phyloP scores from a whole-genome alignment of 2,329 filamentous ascomycete genomes.

The Rosellinia necatrix region DNA sequence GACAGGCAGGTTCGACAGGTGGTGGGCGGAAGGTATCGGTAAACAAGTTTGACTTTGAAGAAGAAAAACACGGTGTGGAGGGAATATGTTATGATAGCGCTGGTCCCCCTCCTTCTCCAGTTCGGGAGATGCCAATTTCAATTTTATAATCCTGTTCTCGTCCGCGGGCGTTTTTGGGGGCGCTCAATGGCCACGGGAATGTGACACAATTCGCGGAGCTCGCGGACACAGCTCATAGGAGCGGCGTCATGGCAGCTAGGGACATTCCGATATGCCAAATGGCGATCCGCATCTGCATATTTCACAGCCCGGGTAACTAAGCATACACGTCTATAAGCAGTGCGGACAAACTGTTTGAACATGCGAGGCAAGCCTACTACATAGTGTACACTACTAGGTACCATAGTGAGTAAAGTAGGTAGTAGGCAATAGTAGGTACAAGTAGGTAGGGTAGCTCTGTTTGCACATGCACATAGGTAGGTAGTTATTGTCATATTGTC shows the following conservation, averaged over 20 bases:
- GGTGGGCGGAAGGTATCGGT: too few relatives aligned
- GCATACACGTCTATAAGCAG: background rate
- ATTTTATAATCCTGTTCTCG: slow-evolving; percentile 13
- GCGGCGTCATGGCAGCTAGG: slow-evolving; percentile 39
- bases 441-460: too few relatives aligned
- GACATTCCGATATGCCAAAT: slow-evolving; percentile 40
- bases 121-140: slow-evolving; percentile 8
- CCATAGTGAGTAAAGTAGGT: too few relatives aligned
- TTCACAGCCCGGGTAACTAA: slow-evolving; percentile 21
- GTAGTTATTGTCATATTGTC: background rate
- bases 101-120: slow-evolving; percentile 6
- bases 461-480: too few relatives aligned
- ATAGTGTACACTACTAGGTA: background rate
- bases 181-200: slow-evolving; percentile 29
- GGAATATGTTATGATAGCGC: slow-evolving; percentile 13
- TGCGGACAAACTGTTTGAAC: background rate
- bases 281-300: slow-evolving; percentile 39
- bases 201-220: slow-evolving; percentile 36
- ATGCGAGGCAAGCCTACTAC: slow-evolving; percentile 1
- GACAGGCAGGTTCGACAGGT: background rate
- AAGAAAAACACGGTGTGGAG: slow-evolving; percentile 7
- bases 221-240: slow-evolving; percentile 13
- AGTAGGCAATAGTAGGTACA: too few relatives aligned
- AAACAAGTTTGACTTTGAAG: slow-evolving; percentile 11
- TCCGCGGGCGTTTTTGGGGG: slow-evolving; percentile 15